A percentile compares a stretch with the other conserved stretches of the same genome.
Evolutionary conservation across 2,329 filamentous ascomycete species (phyloP).

Genomic region (Fusarium coicis): DNA sequence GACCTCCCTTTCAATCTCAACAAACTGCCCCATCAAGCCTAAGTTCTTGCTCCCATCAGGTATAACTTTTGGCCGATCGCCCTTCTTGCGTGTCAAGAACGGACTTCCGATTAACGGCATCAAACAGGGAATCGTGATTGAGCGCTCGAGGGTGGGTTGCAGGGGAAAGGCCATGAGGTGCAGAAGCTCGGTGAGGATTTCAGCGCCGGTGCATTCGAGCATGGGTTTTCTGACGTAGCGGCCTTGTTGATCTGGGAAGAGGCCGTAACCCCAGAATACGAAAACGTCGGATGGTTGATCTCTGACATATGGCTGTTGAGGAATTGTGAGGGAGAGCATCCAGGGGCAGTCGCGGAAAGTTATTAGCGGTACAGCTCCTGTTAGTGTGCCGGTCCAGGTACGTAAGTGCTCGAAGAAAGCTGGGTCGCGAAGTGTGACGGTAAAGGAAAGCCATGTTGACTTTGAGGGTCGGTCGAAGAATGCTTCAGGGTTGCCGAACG

Average conservation of each 20-base stretch:
- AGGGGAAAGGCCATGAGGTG: slow-evolving; percentile 40
- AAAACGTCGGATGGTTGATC: slow-evolving; percentile 39
- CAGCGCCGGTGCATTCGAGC: slow-evolving; percentile 41
- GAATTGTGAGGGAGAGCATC: slow-evolving; percentile 42
- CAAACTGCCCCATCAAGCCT: slow-evolving; percentile 44
- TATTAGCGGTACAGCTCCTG: slow-evolving; percentile 36
- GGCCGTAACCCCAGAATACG: slow-evolving; percentile 44
- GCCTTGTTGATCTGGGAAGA: slow-evolving; percentile 41
- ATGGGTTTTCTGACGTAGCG: slow-evolving; percentile 41
- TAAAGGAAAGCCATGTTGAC: slow-evolving; percentile 44
- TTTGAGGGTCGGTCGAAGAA: slow-evolving; percentile 45
- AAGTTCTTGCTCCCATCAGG: slow-evolving; percentile 41
- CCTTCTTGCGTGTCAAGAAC: slow-evolving; percentile 41
- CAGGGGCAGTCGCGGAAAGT: slow-evolving; percentile 44
- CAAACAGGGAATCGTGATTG: slow-evolving; percentile 39
- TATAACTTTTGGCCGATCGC: slow-evolving; percentile 39
- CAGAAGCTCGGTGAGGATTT: slow-evolving; percentile 42
- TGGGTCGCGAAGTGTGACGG: slow-evolving; percentile 35
- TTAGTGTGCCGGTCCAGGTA: slow-evolving; percentile 40
- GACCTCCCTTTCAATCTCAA: slow-evolving; percentile 43
- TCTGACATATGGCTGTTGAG: slow-evolving; percentile 39
- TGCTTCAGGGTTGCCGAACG: slow-evolving; percentile 41
- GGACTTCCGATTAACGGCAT: slow-evolving; percentile 44
- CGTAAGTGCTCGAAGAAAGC: slow-evolving; percentile 38
- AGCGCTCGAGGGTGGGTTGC: slow-evolving; percentile 37